Base-by-base conservation (phyloP, 306 rosid species). In the Cucurbita pepo region DNA sequence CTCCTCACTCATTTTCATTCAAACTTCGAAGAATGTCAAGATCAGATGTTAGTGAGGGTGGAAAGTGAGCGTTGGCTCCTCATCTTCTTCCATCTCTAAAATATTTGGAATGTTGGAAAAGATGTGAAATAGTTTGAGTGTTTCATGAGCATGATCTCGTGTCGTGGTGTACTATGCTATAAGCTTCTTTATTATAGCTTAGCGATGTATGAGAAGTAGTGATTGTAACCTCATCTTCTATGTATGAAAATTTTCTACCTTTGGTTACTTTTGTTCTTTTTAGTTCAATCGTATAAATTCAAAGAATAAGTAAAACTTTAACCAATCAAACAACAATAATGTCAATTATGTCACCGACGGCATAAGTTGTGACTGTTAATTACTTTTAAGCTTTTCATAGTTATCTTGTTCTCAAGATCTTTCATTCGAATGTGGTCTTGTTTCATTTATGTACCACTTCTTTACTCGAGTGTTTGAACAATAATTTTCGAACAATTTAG, bases 1-100 rank as follows among this genome's bases (percentile, higher is more conserved):
- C 88, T 64, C 79, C 75, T 0, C 54, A 64, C 58, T 75, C 94
- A 3, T 50, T 79, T 45, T 81, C 88, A 40, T 36, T 78, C 77
- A 84, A 84, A 64, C 44, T 78, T 6, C 51, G 79, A 18, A 79
- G 72, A 37, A 41, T 43, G 71, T 64, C 64, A 7, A 72, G 53
- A 56, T 54, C 76, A 1, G 45, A 70, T 1, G 16, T 13, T 7
- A 25, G 10, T 0, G 56, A 70, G 45, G 1, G 41, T 2, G 34
- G 16, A 22, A 43, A 10, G 1, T 64, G 10, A 64, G 3, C 53
- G 44, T 19, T 18, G 6, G 0, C 71, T 43, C 5, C 4, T 2
- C 54, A 5, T 50, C 54, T 7, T n/a, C 16, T 10, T 5, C 38
- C 37, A 19, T 12, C 37, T 43, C 5, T 43, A 10, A 6, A 10